Conservation (phyloP, 1,284 basidiomycete species). For the Takashimella koratensis region DNA sequence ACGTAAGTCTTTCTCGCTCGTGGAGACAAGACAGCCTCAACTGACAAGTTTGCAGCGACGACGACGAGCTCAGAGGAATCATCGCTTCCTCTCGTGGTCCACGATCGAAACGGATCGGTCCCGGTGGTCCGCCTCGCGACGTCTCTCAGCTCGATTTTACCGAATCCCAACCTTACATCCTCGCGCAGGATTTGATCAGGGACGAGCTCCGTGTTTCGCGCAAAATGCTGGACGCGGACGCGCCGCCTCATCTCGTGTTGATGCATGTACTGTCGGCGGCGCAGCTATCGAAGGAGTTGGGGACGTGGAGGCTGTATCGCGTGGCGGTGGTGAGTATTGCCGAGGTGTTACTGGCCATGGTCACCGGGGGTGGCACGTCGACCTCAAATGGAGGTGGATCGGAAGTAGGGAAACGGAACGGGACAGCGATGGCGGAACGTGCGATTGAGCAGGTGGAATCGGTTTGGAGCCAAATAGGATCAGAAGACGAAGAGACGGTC, state of each 20-base stretch:
- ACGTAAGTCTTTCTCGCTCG: conserved; percentile 18
- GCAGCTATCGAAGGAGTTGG: conserved; percentile 29
- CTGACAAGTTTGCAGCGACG: conserved; percentile 12
- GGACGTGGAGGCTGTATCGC: conserved; percentile 36
- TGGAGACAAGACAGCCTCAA: background rate
- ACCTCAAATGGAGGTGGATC: background rate
- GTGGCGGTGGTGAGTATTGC: conserved; percentile 30
- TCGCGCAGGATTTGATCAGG: conserved; percentile 26
- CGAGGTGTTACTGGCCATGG: conserved; percentile 35
- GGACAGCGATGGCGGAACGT: conserved; percentile 5
- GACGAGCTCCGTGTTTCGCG: conserved; percentile 16
- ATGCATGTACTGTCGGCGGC: conserved; percentile 31
- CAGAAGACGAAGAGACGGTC: conserved; percentile 21
- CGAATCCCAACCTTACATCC: too few species aligned
- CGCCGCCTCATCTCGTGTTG: conserved; percentile 32
- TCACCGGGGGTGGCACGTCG: conserved; percentile 21
- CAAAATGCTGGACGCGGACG: conserved; percentile 18
- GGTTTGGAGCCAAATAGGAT: conserved; percentile 20
- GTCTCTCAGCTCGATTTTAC: conserved; percentile 11
- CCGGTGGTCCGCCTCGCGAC: conserved; percentile 22
- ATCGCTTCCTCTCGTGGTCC: conserved; percentile 20
- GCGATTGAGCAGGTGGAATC: conserved; percentile 17
- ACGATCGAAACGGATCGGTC: conserved; percentile 12
- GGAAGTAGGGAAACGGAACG: too few species aligned
- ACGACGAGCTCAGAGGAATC: conserved; percentile 14